phyloP scores from a whole-genome alignment of 352 stramenopile species.

The Pythium aristosporum region DNA sequence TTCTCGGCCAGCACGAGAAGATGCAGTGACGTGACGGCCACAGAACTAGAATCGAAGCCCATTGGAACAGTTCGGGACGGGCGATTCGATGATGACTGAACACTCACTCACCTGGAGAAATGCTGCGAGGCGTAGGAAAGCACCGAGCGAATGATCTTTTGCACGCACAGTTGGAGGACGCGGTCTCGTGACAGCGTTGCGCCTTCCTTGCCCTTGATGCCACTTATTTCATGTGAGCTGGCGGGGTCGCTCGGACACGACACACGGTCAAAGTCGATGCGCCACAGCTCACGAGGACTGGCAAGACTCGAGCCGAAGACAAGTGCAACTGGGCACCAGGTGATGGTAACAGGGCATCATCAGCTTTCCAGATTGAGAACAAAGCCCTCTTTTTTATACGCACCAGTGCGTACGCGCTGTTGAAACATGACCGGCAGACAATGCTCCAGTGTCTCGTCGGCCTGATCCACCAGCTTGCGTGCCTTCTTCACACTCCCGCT shows the following conservation, averaged over 20 bases:
- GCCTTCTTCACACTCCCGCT: conserved; percentile 46
- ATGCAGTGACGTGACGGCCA: conserved; percentile 51
- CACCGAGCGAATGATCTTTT: conserved; percentile 63
- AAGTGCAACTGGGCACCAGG: conserved; percentile 54
- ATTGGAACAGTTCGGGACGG: neutral
- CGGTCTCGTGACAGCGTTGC: conserved; percentile 9
- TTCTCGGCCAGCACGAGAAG: conserved; percentile 47
- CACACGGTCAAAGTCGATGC: conserved; percentile 42
- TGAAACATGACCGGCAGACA: conserved; percentile 42
- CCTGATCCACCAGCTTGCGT: conserved; percentile 40
- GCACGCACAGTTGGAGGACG: conserved; percentile 42
- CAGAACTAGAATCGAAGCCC: conserved; percentile 26
- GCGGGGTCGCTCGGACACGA: neutral
- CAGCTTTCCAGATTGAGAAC: neutral
- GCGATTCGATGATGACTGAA: too few relatives aligned
- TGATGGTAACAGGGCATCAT: neutral
- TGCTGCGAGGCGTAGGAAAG: conserved; percentile 33
- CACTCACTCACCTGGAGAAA: conserved; percentile 34
- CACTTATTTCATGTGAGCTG: neutral
- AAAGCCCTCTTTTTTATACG: neutral
- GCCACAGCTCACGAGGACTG: conserved; percentile 50
- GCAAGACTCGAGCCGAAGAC: conserved; percentile 57
- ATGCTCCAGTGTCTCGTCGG: conserved; percentile 31
- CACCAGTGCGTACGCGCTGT: conserved; percentile 13
- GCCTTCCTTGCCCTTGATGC: conserved; percentile 2